Evolutionary conservation across 2,329 filamentous ascomycete species (phyloP), one percentile per base, ranked within the genome.

Genomic region (Rutstroemia sp.): DNA sequence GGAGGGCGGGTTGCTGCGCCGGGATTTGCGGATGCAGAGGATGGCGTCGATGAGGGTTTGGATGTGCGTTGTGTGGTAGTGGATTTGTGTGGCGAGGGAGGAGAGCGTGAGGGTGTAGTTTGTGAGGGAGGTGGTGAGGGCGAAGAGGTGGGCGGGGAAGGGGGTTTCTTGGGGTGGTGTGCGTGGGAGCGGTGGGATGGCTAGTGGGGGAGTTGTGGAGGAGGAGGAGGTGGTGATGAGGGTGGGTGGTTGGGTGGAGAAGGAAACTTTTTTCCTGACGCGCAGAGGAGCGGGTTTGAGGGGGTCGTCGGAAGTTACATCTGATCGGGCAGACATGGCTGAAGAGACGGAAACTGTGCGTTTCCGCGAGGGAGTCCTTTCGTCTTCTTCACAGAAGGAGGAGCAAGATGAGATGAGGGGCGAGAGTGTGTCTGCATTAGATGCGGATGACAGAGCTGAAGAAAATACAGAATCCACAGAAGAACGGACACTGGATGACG

Each of bases 251-350:
- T 12, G 18, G 21, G 30, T 37, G 4, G 49, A 56, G 52, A 69
- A 69, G 18, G 67, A 67, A 23, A 69, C 67, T 51, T 63, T 68
- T 58, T 69, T 69, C 49, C 65, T 62, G 9, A 60, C 50, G 14
- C 58, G 58, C 16, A 63, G 57, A n/a, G 61, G 59, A 30, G 46
- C 44, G 1, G 61, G 59, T 34, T 16, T 57, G 16, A 45, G 53
- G 18, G 39, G 27, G 30, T 45, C 47, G 7, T 45, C 23, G 30
- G 49, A 48, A 47, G 38, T 46, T 19, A 18, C 7, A 7, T 16
- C 38, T 3, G 49, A 54, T 25, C 39, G 34, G 25, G 37, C 56
- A 19, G 39, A 39, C 54, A 8, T 50, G 23, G 19, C 39, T 47
- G 45, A 51, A 44, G 44, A 55, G 39, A 34, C 42, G 19, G 39